Evolutionary conservation across 1,284 basidiomycete genomes (phyloP).

Genomic region (Austroboletus niveus): DNA sequence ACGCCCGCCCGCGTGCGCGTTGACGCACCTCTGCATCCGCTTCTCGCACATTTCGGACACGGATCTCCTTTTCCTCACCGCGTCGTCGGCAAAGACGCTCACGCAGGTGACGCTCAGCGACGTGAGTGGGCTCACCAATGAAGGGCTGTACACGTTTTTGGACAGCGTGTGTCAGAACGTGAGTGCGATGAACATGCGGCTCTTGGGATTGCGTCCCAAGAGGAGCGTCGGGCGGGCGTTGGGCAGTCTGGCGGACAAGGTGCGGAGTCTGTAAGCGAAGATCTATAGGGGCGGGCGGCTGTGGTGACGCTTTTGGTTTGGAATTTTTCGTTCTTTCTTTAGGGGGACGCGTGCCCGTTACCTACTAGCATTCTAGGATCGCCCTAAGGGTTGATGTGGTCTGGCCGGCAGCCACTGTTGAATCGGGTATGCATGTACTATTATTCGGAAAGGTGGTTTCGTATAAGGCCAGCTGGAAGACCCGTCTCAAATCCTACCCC

Average conservation of each 20-base stretch:
- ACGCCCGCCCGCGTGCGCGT: conserved; percentile 2
- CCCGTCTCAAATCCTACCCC: too few relatives aligned
- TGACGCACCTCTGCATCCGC: not conserved
- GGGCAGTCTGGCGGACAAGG: not conserved
- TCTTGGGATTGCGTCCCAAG: not conserved
- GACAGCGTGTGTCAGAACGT: not conserved
- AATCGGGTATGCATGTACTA: too few relatives aligned
- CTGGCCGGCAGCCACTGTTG: too few relatives aligned
- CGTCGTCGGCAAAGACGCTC: conserved; percentile 4
- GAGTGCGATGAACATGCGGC: not conserved
- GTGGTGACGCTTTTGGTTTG: too few relatives aligned
- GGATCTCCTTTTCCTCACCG: conserved; percentile 5
- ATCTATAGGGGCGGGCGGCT: too few relatives aligned
- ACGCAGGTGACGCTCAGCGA: not conserved
- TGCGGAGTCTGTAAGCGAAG: not conserved
- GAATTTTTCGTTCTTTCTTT: too few relatives aligned
- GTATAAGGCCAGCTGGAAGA: too few relatives aligned
- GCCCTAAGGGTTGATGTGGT: too few relatives aligned
- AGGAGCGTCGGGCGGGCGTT: not conserved
- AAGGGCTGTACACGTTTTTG: not conserved
- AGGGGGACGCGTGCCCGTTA: too few relatives aligned
- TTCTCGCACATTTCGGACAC: not conserved
- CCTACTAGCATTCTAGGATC: too few relatives aligned
- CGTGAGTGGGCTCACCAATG: not conserved
- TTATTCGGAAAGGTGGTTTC: too few relatives aligned